These are phyloP conservation scores for Bolboschoenus planiculmis DNA, from an alignment of 176 grass and related monocot species.

Conservation along the genomic window DNA sequence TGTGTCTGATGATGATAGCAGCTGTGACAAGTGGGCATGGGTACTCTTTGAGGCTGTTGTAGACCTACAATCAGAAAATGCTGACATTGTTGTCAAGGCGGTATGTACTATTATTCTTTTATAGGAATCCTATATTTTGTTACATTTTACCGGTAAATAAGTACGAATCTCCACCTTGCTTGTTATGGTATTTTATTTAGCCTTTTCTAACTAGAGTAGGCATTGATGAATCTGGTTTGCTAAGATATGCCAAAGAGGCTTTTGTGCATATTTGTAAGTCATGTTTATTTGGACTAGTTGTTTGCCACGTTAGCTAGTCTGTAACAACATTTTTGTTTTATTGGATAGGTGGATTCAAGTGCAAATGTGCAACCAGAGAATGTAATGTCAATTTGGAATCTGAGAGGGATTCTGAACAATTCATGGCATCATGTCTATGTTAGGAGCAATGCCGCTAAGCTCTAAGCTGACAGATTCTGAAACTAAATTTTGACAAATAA, in stretches of 20 bases:
- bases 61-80: conserved; percentile 35
- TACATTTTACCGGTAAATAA: not conserved
- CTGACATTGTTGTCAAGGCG: conserved; percentile 77
- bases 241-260: too few species aligned
- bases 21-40: conserved; percentile 85
- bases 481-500: not conserved
- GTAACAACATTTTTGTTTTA: conserved; percentile 6
- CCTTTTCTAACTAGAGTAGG: too few species aligned
- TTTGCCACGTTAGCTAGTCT: not conserved
- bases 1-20: conserved; percentile 46
- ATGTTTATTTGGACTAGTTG: not conserved
- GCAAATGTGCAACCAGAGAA: conserved; percentile 78
- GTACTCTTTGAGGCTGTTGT: conserved; percentile 71
- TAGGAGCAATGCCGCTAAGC: conserved; percentile 15
- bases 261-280: not conserved
- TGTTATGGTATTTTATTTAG: not conserved
- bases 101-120: conserved; percentile 37
- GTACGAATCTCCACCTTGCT: not conserved
- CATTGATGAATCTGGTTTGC: too few species aligned
- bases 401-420: conserved; percentile 92
- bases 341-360: conserved; percentile 64
- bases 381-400: conserved; percentile 70
- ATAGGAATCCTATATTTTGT: not conserved
- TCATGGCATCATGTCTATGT: conserved; percentile 80
- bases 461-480: not conserved